Conservation (phyloP, 2,329 filamentous ascomycete species). For the Claviceps sp. region DNA sequence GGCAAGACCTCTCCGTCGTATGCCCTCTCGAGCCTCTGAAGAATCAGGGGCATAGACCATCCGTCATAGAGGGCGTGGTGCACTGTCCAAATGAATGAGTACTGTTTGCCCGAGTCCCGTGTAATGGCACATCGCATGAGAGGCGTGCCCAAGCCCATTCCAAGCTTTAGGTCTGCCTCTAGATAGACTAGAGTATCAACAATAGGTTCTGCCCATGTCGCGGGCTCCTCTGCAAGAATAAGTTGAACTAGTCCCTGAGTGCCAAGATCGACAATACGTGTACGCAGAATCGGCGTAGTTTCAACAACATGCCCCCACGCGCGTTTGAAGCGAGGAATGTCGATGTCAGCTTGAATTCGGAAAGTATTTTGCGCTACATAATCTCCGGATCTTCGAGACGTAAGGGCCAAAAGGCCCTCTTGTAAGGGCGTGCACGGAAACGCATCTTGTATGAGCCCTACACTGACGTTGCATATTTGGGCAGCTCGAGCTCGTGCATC, state of each 20-base stretch:
- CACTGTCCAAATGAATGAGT: slow-evolving; percentile 24
- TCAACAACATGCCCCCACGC: slow-evolving; percentile 3
- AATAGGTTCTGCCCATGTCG: slow-evolving; percentile 12
- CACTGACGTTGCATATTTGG: not conserved
- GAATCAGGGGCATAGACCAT: slow-evolving; percentile 31
- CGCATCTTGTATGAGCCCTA: not conserved
- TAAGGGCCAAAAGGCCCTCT: slow-evolving; percentile 3
- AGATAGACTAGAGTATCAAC: slow-evolving; percentile 21
- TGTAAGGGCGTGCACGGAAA: slow-evolving; percentile 4
- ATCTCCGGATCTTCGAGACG: not conserved
- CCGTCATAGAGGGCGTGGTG: slow-evolving; percentile 40
- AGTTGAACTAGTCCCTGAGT: slow-evolving; percentile 1
- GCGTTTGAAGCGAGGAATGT: not conserved
- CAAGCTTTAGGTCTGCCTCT: slow-evolving; percentile 19
- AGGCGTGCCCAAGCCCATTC: slow-evolving; percentile 25
- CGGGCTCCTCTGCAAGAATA: slow-evolving; percentile 4
- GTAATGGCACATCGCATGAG: slow-evolving; percentile 29
- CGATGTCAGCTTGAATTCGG: not conserved
- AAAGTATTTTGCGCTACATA: slow-evolving; percentile 1
- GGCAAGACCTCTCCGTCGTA: slow-evolving; percentile 18
- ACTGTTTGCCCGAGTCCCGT: slow-evolving; percentile 18
- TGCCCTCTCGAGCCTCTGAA: slow-evolving; percentile 25
- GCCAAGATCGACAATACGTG: slow-evolving; percentile 2
- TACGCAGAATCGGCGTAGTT: slow-evolving; percentile 4
- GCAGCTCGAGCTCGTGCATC: not conserved